phyloP scores from a whole-genome alignment of 2,329 filamentous ascomycete genomes.

The Ophiostoma ips region DNA sequence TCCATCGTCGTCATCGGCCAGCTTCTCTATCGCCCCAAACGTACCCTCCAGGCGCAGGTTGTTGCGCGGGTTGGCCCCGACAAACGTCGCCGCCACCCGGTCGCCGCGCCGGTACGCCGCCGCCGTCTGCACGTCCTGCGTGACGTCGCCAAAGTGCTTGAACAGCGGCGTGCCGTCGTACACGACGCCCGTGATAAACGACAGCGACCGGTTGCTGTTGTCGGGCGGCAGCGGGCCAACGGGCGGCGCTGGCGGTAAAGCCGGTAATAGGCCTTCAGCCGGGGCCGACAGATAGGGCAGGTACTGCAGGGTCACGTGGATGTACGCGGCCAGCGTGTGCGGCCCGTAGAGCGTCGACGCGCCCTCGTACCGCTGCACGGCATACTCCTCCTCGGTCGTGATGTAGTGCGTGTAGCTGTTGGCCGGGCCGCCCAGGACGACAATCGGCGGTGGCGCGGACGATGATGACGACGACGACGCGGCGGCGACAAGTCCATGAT shows the following conservation, averaged over 20 bases:
- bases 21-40: constrained; percentile 61
- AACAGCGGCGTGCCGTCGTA: constrained; percentile 53
- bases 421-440: constrained; percentile 73
- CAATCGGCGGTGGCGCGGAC: constrained; percentile 33
- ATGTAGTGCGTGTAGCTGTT: constrained; percentile 60
- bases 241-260: constrained; percentile 15
- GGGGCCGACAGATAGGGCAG: constrained; percentile 48
- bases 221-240: constrained; percentile 55
- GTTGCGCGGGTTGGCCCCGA: constrained; percentile 82
- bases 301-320: constrained; percentile 61
- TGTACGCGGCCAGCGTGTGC: constrained; percentile 72
- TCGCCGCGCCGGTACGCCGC: constrained; percentile 42
- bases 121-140: constrained; percentile 34
- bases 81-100: constrained; percentile 51
- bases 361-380: constrained; percentile 61
- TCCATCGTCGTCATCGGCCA: constrained; percentile 19
- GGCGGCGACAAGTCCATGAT: constrained; percentile 26
- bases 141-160: constrained; percentile 55
- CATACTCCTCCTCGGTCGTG: constrained; percentile 33
- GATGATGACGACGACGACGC: constrained; percentile 17
- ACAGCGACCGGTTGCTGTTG: constrained; percentile 59
- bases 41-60: constrained; percentile 68
- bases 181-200: constrained; percentile 67
- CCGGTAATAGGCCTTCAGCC: no score
- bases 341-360: constrained; percentile 78